Percentiles rank a stretch among this genome's conserved stretches.
These are phyloP conservation scores for Naematelia aurantialba DNA, from an alignment of 768 basidiomycete species.

Conservation along the genomic window DNA sequence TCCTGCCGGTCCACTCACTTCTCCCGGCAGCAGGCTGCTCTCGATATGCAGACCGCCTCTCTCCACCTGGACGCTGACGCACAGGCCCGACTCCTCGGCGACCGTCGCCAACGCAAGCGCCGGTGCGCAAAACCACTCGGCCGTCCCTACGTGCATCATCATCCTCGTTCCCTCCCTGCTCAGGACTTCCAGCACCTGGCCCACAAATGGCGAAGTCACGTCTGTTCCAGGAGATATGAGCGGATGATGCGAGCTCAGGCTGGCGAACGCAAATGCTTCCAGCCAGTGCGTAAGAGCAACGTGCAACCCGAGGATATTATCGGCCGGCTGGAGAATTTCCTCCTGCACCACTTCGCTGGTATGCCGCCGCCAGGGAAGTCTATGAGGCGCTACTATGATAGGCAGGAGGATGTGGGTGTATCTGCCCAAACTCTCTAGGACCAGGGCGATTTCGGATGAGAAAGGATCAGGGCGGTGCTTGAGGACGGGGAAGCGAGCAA, in stretches of 20 bases:
- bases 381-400: neutral
- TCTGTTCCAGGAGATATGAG: slow-evolving; percentile 16
- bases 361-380: neutral
- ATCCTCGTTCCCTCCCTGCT: slow-evolving; percentile 1
- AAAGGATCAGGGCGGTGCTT: slow-evolving; percentile 12
- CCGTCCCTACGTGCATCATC: slow-evolving; percentile 16
- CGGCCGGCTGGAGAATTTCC: neutral
- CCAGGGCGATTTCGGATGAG: neutral
- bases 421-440: neutral
- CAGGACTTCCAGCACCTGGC: slow-evolving; percentile 1
- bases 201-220: slow-evolving; percentile 9
- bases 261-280: neutral
- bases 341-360: neutral
- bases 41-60: slow-evolving; percentile 16
- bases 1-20: slow-evolving; percentile 7
- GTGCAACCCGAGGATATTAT: neutral
- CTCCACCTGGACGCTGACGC: slow-evolving; percentile 2
- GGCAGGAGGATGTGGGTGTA: neutral
- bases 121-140: slow-evolving; percentile 15
- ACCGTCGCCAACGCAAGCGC: neutral
- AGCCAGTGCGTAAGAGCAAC: slow-evolving; percentile 4
- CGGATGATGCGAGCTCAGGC: slow-evolving; percentile 16
- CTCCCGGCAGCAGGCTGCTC: slow-evolving; percentile 10
- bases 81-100: slow-evolving; percentile 4
- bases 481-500: slow-evolving; percentile 13